Base-by-base conservation (phyloP, 1,284 basidiomycete species). In the Marasmius oreades region DNA sequence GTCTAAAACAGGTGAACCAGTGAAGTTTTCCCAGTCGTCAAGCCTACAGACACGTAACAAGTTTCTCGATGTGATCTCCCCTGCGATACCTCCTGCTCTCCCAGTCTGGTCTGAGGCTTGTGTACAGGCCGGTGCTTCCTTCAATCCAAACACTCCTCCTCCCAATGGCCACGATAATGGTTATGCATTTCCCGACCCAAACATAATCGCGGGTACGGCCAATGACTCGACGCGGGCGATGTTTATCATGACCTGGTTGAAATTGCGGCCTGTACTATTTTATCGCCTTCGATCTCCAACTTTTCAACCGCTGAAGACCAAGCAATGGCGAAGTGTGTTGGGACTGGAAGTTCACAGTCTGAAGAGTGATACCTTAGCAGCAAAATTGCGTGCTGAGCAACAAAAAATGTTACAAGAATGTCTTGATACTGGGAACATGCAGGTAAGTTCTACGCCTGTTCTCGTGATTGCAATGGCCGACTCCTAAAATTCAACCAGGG, bases 171-270 rank as follows among this genome's bases (percentile, higher is more conserved):
- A 23, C 14, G 22, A 53, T 12, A 37, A 28, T 24, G 52, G 52
- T 14, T 53, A 44, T 14, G 52, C 52, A 11, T 18, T 53, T 16
- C 52, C 52, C n/a, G 39, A 53, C 23, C 39, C 52, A 39, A 44
- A 43, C 24, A 28, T 53, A 10, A 53, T 53, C 20, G 52, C 52
- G 3, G 37, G n/a, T 6, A 42, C 42, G 5, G n/a, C 2, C 23
- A 43, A 18, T 24, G 5, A 20, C 3, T 14, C 24, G 0, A 44
- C 37, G 6, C 34, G 37, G 4, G 52, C 24, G 18, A 12, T 5
- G 7, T 26, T 24, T 11, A 5, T 53, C 39, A 44, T 26, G 8
- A 31, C 18, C 0, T 39, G 26, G 12, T 37, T 53, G 24, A 53
- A 43, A 23, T 24, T 53, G 10, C 37, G 39, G 12, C 2, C 22